Evolutionary conservation across 768 basidiomycete species (phyloP).

Genomic region (Serendipita sp.): DNA sequence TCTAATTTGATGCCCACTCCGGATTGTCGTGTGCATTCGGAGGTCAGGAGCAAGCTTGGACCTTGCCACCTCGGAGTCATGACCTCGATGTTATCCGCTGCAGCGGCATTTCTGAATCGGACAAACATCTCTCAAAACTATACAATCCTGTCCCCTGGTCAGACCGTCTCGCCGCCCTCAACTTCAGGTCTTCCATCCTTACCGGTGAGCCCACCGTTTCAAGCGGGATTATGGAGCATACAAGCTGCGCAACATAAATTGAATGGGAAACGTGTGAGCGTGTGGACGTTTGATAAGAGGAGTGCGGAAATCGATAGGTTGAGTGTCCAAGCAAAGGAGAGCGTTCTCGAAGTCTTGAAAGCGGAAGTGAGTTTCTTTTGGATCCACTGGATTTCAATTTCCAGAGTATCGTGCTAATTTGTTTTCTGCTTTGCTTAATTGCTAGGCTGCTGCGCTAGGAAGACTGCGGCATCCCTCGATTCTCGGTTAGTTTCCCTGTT

Average conservation of each 20-base stretch:
- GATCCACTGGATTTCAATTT: too few relatives aligned
- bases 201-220: slow-evolving; percentile 35
- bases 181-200: slow-evolving; percentile 26
- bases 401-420: not conserved
- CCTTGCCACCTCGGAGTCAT: not conserved
- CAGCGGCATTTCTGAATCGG: slow-evolving; percentile 67
- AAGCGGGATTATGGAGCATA: slow-evolving; percentile 80
- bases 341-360: slow-evolving; percentile 71
- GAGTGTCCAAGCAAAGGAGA: slow-evolving; percentile 48
- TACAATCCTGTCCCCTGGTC: slow-evolving; percentile 40
- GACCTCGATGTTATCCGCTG: slow-evolving; percentile 54
- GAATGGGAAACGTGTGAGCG: slow-evolving; percentile 76
- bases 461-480: slow-evolving; percentile 86
- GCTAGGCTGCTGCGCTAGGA: slow-evolving; percentile 70
- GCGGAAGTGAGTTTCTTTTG: slow-evolving; percentile 49
- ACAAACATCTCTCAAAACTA: slow-evolving; percentile 73
- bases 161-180: slow-evolving; percentile 18
- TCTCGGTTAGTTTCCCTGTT: slow-evolving; percentile 36
- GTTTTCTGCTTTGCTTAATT: slow-evolving; percentile 6
- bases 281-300: slow-evolving; percentile 87
- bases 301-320: slow-evolving; percentile 57
- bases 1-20: too few relatives aligned
- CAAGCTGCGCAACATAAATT: slow-evolving; percentile 77
- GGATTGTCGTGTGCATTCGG: not conserved
- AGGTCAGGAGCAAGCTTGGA: not conserved